phyloP scores from a whole-genome alignment of 106 monocot species.

The Allium sativum region DNA sequence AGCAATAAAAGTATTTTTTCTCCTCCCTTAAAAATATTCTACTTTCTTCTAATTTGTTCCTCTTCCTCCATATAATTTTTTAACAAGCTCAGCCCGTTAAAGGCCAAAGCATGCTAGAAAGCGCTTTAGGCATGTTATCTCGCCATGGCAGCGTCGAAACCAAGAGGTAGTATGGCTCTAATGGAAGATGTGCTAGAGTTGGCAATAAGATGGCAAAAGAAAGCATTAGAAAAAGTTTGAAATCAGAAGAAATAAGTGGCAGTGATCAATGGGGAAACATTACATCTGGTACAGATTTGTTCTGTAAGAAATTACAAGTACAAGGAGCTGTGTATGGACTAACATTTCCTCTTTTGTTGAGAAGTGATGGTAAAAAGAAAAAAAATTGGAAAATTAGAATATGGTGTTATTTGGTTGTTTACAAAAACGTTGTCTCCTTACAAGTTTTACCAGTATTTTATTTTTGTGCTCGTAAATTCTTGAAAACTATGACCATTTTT shows the following conservation, averaged over 20 bases:
- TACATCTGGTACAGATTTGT: conserved; percentile 83
- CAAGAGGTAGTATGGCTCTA: no score
- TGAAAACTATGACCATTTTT: conserved; percentile 86
- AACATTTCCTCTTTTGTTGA: conserved; percentile 85
- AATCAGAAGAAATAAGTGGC: conserved; percentile 87
- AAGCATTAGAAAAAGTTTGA: conserved; percentile 74
- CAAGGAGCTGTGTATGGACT: conserved; percentile 73
- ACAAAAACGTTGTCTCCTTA: conserved; percentile 68
- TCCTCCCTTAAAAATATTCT: no score
- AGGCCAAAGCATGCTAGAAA: no score
- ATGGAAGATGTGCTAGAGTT: conserved; percentile 75
- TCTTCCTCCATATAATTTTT: no score
- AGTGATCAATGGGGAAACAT: conserved; percentile 99
- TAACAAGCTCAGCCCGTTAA: no score
- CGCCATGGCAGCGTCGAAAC: no score
- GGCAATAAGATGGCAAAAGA: conserved; percentile 93
- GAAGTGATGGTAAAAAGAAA: conserved; percentile 92
- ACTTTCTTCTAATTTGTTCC: no score
- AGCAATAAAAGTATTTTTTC: no score
- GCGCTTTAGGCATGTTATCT: no score
- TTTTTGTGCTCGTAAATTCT: conserved; percentile 65
- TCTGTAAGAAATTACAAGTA: conserved; percentile 71
- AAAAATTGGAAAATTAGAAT: conserved; percentile 88
- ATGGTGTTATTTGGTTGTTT: conserved; percentile 78
- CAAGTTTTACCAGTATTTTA: conserved; percentile 89